These are phyloP conservation scores for Phytophthora podocarpi DNA, from an alignment of 352 stramenopile genomes.

Conservation along the genomic window DNA sequence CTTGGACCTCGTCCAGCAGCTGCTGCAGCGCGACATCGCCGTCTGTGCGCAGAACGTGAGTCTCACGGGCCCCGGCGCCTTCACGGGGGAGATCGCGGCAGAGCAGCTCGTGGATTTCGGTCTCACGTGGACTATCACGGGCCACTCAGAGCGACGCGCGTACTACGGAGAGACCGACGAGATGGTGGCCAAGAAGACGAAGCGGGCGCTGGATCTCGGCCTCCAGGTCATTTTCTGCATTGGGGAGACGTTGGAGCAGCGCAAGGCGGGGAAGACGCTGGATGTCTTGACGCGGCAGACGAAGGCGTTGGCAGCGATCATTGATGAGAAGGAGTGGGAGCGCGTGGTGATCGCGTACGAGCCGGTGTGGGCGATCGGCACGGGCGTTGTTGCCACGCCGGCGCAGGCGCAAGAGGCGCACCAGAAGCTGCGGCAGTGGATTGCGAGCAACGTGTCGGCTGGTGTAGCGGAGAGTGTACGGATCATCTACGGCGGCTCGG, in stretches of 20 bases:
- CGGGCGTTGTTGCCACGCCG: conserved; percentile 91
- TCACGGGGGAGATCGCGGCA: conserved; percentile 91
- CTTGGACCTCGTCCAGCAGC: conserved; percentile 47
- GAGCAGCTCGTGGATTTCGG: conserved; percentile 87
- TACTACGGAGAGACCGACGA: conserved; percentile 89
- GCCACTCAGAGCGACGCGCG: conserved; percentile 90
- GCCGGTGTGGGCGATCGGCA: conserved; percentile 96
- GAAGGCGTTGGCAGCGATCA: conserved; percentile 84
- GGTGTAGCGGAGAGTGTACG: conserved; percentile 64
- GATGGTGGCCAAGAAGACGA: conserved; percentile 92
- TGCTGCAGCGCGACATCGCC: conserved; percentile 68
- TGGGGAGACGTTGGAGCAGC: conserved; percentile 89
- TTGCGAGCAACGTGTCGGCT: conserved; percentile 57
- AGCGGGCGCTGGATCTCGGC: conserved; percentile 78
- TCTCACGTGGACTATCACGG: conserved; percentile 70
- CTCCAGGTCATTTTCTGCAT: conserved; percentile 95
- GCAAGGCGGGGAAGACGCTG: conserved; percentile 84
- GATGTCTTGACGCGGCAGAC: conserved; percentile 94
- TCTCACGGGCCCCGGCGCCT: conserved; percentile 88
- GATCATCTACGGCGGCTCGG: conserved; percentile 90
- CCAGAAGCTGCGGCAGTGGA: conserved; percentile 72
- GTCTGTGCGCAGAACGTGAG: conserved; percentile 87
- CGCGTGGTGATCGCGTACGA: conserved; percentile 93
- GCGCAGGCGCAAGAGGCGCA: conserved; percentile 92
- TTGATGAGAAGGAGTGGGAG: conserved; percentile 71